Conservation (phyloP, 1,139 yeast genomes). For the Debaryomycetaceae sp. region DNA sequence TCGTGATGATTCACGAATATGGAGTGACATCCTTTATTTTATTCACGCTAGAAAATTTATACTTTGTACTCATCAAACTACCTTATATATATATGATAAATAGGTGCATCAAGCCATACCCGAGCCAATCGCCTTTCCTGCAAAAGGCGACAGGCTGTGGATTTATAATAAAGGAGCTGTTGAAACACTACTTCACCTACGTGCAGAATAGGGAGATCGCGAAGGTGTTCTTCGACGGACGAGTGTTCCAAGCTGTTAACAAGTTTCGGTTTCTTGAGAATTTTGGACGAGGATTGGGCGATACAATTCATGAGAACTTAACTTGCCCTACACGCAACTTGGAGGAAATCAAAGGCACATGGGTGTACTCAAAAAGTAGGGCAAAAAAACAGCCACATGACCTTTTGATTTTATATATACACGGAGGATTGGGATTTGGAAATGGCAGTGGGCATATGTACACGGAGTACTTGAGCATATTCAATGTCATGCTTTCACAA, state of each 20-base stretch:
- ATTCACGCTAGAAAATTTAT: conserved; percentile 5
- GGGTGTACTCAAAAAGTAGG: conserved; percentile 10
- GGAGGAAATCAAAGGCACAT: conserved; percentile 6
- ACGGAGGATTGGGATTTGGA: conserved; percentile 11
- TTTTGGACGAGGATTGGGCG: conserved; percentile 13
- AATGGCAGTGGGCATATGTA: conserved; percentile 10
- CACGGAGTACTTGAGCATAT: conserved; percentile 11
- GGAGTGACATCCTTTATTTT: conserved; percentile 5
- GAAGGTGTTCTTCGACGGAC: conserved; percentile 7
- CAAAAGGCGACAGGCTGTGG: conserved; percentile 12
- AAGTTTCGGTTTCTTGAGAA: conserved; percentile 9
- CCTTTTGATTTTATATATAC: conserved; percentile 10
- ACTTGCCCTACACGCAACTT: background rate
- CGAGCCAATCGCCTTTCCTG: conserved; percentile 8
- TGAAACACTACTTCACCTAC: conserved; percentile 7
- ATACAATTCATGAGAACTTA: conserved; percentile 1
- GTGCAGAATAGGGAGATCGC: conserved; percentile 2
- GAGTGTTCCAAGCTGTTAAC: conserved; percentile 8
- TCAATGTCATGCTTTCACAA: conserved; percentile 10
- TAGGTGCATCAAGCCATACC: conserved; percentile 9
- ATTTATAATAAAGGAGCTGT: conserved; percentile 7
- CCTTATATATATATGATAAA: conserved; percentile 7
- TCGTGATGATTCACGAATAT: conserved; percentile 5
- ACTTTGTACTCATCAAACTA: conserved; percentile 2
- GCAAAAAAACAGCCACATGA: conserved; percentile 5